phyloP scores from a whole-genome alignment of 2,329 filamentous ascomycete species.

The Penicillium frequentans region DNA sequence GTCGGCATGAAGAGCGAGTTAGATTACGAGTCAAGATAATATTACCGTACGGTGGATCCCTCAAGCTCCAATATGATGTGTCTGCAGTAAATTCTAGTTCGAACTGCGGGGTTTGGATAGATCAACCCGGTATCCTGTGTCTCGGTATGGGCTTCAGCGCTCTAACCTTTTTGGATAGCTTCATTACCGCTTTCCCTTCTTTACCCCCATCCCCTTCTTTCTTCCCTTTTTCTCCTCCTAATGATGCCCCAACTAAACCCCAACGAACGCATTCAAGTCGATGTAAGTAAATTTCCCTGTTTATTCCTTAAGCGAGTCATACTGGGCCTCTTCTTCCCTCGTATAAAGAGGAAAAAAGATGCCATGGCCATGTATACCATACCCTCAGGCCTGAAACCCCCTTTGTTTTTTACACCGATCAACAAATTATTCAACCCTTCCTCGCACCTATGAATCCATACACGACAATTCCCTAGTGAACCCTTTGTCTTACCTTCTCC shows the following conservation, averaged over 20 bases:
- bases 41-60: not conserved
- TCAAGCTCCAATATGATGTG: not conserved
- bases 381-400: not conserved
- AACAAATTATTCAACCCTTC: not conserved
- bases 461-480: not conserved
- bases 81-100: not conserved
- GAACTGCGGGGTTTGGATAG: conserved; percentile 1
- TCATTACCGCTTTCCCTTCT: not conserved
- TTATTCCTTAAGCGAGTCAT: not conserved
- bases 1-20: not conserved
- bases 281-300: conserved; percentile 27
- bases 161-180: conserved; percentile 3
- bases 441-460: not conserved
- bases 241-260: conserved; percentile 31
- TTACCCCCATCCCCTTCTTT: not conserved
- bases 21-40: not conserved
- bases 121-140: conserved; percentile 13
- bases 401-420: not conserved
- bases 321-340: not conserved
- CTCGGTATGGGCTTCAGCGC: conserved; percentile 3
- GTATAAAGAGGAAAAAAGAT: not conserved
- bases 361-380: not conserved
- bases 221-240: not conserved
- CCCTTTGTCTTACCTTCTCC: conserved; percentile 2
- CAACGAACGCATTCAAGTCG: conserved; percentile 33